A percentile compares a stretch with the other conserved stretches of the same genome.
phyloP scores from a whole-genome alignment of 345 rosid genomes.

The Microcos paniculata region DNA sequence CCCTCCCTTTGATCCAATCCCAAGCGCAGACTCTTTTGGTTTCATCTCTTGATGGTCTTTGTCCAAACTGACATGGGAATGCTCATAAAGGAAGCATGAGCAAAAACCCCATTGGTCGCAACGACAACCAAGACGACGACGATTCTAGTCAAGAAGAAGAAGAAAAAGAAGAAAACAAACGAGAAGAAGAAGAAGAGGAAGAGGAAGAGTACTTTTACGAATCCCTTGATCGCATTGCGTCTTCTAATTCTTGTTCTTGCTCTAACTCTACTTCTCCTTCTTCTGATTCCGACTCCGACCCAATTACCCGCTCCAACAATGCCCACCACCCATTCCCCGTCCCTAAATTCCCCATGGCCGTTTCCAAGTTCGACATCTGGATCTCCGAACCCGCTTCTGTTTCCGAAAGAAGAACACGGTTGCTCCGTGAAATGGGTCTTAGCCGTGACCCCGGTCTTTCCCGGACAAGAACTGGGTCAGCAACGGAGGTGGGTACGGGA shows the following conservation, averaged over 20 bases:
- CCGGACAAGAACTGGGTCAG: constrained; percentile 45
- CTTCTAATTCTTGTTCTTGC: constrained; percentile 47
- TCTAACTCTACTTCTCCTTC: constrained; percentile 70
- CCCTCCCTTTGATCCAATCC: constrained; percentile 1
- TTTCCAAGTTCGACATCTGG: constrained; percentile 69
- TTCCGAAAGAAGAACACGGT: constrained; percentile 65
- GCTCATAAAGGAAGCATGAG: constrained; percentile 38
- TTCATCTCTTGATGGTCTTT: constrained; percentile 14
- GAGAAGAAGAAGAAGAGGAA: constrained; percentile 37
- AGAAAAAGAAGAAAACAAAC: constrained; percentile 31
- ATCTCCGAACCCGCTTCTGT: constrained; percentile 76
- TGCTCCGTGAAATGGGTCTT: constrained; percentile 68
- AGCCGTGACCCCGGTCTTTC: constrained; percentile 44
- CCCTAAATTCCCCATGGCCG: constrained; percentile 46
- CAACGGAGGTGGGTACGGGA: constrained; percentile 4
- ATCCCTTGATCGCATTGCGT: constrained; percentile 74
- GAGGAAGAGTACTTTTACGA: constrained; percentile 75
- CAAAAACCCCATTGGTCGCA: constrained; percentile 24
- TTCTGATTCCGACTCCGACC: constrained; percentile 68
- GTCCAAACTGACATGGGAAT: constrained; percentile 46
- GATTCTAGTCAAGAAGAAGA: constrained; percentile 28
- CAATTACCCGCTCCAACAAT: constrained; percentile 28
- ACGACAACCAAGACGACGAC: constrained; percentile 21
- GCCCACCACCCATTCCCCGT: constrained; percentile 39
- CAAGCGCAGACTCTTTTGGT: constrained; percentile 14